phyloP scores from a whole-genome alignment of 2,329 filamentous ascomycete species.

The Monilinia polystroma region DNA sequence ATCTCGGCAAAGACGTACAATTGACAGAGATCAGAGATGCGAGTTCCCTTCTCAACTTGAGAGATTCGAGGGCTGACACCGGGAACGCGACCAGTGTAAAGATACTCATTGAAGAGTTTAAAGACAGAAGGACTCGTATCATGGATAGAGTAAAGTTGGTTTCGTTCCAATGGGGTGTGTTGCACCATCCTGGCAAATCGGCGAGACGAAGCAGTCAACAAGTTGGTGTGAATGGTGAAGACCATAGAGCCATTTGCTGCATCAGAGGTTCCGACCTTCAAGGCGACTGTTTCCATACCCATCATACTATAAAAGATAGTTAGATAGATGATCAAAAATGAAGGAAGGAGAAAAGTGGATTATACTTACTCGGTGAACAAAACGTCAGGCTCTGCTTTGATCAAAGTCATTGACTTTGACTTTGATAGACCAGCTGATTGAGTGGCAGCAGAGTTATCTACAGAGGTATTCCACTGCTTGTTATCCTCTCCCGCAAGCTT shows the following conservation, averaged over 20 bases:
- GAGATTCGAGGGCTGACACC: constrained; percentile 2
- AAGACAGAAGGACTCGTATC: constrained; percentile 23
- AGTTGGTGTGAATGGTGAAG: constrained; percentile 17
- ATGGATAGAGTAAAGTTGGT: background rate
- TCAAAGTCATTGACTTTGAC: constrained; percentile 2
- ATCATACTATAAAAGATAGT: background rate
- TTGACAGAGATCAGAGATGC: constrained; percentile 27
- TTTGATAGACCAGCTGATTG: background rate
- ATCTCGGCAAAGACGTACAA: constrained; percentile 31
- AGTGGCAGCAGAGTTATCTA: too few relatives aligned
- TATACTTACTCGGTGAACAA: constrained; percentile 17
- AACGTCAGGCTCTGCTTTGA: constrained; percentile 1
- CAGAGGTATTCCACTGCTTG: background rate
- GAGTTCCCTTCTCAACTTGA: constrained; percentile 1
- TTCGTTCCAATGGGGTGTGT: background rate
- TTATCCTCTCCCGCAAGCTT: background rate
- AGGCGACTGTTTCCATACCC: constrained; percentile 10
- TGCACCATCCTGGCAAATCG: constrained; percentile 11
- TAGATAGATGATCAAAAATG: background rate
- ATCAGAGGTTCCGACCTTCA: constrained; percentile 1
- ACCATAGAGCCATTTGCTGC: background rate
- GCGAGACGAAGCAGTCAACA: background rate
- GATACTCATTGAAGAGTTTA: constrained; percentile 30
- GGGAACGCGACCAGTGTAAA: constrained; percentile 29
- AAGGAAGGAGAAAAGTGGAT: accelerated